A percentile compares a stretch with the other conserved stretches of the same genome.
Conservation (phyloP, 805 yeast species). For the Candida vaughaniae region DNA sequence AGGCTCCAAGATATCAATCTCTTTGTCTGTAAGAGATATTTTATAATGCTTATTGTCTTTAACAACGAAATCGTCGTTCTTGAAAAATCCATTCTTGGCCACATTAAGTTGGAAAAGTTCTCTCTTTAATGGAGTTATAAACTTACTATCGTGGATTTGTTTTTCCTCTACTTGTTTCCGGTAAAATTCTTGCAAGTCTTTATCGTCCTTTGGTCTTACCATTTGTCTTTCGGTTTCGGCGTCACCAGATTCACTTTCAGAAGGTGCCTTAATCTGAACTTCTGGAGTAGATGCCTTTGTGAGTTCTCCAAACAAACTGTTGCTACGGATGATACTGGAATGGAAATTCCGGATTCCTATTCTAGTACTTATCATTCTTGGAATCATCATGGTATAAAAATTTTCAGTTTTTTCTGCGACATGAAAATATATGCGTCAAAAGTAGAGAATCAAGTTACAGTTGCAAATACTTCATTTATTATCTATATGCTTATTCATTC, state of each 20-base stretch:
- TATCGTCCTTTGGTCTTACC: slow-evolving; percentile 30
- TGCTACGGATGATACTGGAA: slow-evolving; percentile 1
- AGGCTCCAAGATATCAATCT: slow-evolving; percentile 82
- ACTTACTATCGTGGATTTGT: slow-evolving; percentile 53
- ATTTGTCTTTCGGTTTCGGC: slow-evolving; percentile 13
- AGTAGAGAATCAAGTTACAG: too few species aligned
- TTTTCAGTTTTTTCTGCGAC: slow-evolving; percentile 7
- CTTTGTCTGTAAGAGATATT: slow-evolving; percentile 58
- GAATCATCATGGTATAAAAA: slow-evolving; percentile 4
- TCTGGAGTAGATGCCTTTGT: slow-evolving; percentile 9
- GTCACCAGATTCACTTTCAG: slow-evolving; percentile 12
- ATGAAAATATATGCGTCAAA: not conserved
- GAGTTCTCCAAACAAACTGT: slow-evolving; percentile 14
- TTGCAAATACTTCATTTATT: too few species aligned
- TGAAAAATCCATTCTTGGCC: slow-evolving; percentile 63
- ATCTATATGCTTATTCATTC: too few species aligned
- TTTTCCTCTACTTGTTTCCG: slow-evolving; percentile 41
- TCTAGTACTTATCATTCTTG: not conserved
- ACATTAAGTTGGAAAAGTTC: slow-evolving; percentile 63
- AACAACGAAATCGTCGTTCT: slow-evolving; percentile 52
- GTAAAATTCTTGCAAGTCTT: slow-evolving; percentile 47
- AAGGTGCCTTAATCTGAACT: slow-evolving; percentile 5
- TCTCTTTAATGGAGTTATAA: slow-evolving; percentile 70
- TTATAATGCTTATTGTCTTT: slow-evolving; percentile 49
- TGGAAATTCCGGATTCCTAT: slow-evolving; percentile 6